phyloP scores from a whole-genome alignment of 768 basidiomycete species.

The Podaxis sp. region DNA sequence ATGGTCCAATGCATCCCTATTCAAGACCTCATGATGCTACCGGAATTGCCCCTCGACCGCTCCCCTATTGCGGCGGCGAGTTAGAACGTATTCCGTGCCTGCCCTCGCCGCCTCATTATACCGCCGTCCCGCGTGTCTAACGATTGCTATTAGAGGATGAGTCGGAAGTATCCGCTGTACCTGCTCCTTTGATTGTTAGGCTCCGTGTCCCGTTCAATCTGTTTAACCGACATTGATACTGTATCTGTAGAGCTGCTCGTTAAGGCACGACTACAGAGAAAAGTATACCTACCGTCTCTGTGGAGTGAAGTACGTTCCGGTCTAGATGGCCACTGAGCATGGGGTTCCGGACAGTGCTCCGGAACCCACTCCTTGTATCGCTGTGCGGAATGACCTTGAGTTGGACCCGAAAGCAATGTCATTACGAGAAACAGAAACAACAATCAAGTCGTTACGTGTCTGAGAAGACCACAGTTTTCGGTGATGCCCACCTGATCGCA shows the following conservation, averaged over 20 bases:
- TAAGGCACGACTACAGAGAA: background rate
- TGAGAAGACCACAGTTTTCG: background rate
- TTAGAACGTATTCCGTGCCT: background rate
- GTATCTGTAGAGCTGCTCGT: background rate
- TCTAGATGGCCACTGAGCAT: background rate
- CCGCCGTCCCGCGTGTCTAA: background rate
- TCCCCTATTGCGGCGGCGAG: background rate
- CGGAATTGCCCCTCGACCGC: background rate
- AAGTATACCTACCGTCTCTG: background rate
- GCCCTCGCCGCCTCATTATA: background rate
- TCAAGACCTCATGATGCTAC: background rate
- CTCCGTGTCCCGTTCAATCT: background rate
- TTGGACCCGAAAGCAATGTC: background rate
- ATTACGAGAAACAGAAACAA: background rate
- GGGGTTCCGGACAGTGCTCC: background rate
- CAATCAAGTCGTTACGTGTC: background rate
- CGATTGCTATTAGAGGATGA: background rate
- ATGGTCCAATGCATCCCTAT: background rate
- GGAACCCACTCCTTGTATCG: background rate
- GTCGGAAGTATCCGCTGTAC: background rate
- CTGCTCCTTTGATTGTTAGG: background rate
- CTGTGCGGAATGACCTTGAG: background rate
- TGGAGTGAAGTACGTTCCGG: background rate
- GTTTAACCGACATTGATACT: background rate
- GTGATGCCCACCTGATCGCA: slow-evolving; percentile 2